Conservation (phyloP, 1,284 basidiomycete species). For the Pseudozyma sp. region DNA sequence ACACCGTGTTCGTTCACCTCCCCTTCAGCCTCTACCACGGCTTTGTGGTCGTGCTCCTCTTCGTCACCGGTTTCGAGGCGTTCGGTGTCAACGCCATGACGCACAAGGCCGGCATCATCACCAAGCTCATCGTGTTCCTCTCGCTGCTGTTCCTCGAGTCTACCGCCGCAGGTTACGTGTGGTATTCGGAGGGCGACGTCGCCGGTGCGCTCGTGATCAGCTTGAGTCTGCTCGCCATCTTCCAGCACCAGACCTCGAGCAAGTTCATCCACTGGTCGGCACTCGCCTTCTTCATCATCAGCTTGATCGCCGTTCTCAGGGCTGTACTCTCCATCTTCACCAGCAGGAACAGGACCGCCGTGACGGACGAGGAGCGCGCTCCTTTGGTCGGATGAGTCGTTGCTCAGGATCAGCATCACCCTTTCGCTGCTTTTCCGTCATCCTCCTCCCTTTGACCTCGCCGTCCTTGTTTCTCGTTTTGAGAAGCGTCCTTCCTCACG, state of each 20-base stretch:
- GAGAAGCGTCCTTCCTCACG: too few relatives aligned
- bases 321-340: slow-evolving; percentile 74
- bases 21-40: slow-evolving; percentile 79
- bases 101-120: slow-evolving; percentile 83
- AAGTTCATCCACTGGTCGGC: slow-evolving; percentile 88
- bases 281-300: slow-evolving; percentile 85
- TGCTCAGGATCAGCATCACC: not conserved
- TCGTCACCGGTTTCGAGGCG: slow-evolving; percentile 88
- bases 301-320: slow-evolving; percentile 84
- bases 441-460: too few relatives aligned
- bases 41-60: slow-evolving; percentile 90
- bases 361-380: slow-evolving; percentile 82
- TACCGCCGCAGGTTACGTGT: slow-evolving; percentile 87
- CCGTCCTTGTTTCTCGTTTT: too few relatives aligned
- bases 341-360: slow-evolving; percentile 71
- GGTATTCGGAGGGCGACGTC: slow-evolving; percentile 87
- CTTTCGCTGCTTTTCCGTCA: not conserved
- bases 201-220: slow-evolving; percentile 87
- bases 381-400: slow-evolving; percentile 72
- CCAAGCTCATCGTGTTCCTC: slow-evolving; percentile 92
- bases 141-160: slow-evolving; percentile 92
- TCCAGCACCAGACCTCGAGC: slow-evolving; percentile 70
- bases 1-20: slow-evolving; percentile 72
- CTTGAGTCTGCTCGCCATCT: slow-evolving; percentile 75
- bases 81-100: slow-evolving; percentile 82